phyloP scores from a whole-genome alignment of 2,329 filamentous ascomycete genomes.

The Ascochyta rabiei region DNA sequence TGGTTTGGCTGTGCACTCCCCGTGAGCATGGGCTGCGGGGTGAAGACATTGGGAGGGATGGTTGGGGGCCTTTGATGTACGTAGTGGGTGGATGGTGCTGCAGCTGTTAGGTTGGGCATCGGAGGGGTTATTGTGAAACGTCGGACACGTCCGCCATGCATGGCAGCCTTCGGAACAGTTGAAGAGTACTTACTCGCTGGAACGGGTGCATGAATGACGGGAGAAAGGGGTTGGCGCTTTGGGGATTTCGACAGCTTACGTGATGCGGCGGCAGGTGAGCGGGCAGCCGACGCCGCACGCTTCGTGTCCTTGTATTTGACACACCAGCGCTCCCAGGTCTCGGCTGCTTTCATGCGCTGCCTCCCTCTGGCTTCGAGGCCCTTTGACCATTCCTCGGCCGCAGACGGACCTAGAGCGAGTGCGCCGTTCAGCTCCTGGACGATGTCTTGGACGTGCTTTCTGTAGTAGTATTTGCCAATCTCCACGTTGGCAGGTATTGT shows the following conservation, averaged over 20 bases:
- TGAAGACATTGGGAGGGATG: constrained; percentile 41
- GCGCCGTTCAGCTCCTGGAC: constrained; percentile 67
- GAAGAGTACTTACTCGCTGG: constrained; percentile 44
- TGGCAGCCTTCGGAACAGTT: constrained; percentile 22
- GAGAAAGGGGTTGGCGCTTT: constrained; percentile 33
- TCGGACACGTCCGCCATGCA: constrained; percentile 20
- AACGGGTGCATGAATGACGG: constrained; percentile 41
- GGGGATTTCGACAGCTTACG: constrained; percentile 34
- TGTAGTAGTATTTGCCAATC: constrained; percentile 71
- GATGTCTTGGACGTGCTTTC: constrained; percentile 66
- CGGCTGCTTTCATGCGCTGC: constrained; percentile 64
- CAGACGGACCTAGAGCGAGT: constrained; percentile 68
- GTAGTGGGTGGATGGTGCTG: constrained; percentile 38
- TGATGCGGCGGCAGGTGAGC: constrained; percentile 24
- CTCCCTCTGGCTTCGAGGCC: constrained; percentile 70
- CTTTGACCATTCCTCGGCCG: constrained; percentile 79
- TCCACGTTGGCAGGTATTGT: constrained; percentile 56
- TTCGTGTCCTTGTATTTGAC: constrained; percentile 46
- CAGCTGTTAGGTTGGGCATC: constrained; percentile 36
- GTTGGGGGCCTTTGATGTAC: constrained; percentile 42
- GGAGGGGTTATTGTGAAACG: constrained; percentile 28
- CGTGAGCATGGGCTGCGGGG: constrained; percentile 34
- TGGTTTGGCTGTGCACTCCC: constrained; percentile 34
- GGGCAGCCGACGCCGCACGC: constrained; percentile 23
- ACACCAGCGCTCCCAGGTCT: constrained; percentile 79